Percentiles rank a stretch among this genome's conserved stretches.
phyloP scores from a whole-genome alignment of 495 filamentous ascomycete species.

The Penicillium manginii region DNA sequence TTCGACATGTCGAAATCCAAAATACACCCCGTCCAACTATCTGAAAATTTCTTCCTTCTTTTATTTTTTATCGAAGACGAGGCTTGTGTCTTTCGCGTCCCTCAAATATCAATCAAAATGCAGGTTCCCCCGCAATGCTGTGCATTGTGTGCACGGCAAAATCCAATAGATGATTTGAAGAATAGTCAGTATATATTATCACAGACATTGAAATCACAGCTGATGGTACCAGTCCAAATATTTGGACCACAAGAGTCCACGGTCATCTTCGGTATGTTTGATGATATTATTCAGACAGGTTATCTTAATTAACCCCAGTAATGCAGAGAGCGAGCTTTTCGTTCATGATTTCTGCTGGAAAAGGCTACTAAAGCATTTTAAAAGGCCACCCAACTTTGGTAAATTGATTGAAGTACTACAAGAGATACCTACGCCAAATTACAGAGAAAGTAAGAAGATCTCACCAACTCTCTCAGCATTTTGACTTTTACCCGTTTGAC shows the following conservation, averaged over 20 bases:
- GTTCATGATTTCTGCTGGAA: constrained; percentile 3
- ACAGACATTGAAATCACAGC: constrained; percentile 1
- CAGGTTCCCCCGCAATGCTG: constrained; percentile 1
- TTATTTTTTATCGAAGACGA: background rate
- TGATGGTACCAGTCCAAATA: constrained; percentile 1
- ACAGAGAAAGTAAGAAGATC: constrained; percentile 1
- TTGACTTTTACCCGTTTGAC: constrained; percentile 3
- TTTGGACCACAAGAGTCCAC: constrained; percentile 3
- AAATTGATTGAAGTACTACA: constrained; percentile 1
- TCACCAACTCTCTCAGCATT: background rate
- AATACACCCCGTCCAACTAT: constrained; percentile 1
- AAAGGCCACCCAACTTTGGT: background rate
- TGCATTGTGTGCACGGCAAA: constrained; percentile 1
- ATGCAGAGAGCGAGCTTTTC: constrained; percentile 3
- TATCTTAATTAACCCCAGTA: background rate
- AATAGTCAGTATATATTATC: constrained; percentile 4
- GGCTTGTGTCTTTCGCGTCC: background rate
- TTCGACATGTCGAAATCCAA: constrained; percentile 1
- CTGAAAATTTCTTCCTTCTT: background rate
- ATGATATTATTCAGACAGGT: constrained; percentile 3
- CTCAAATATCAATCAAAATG: constrained; percentile 1
- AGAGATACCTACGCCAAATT: constrained; percentile 1
- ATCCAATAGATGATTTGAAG: background rate
- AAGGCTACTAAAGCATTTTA: constrained; percentile 3
- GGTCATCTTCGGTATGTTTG: constrained; percentile 3